phyloP scores from a whole-genome alignment of 1,284 basidiomycete species.

The Fomitopsis schrenkii region DNA sequence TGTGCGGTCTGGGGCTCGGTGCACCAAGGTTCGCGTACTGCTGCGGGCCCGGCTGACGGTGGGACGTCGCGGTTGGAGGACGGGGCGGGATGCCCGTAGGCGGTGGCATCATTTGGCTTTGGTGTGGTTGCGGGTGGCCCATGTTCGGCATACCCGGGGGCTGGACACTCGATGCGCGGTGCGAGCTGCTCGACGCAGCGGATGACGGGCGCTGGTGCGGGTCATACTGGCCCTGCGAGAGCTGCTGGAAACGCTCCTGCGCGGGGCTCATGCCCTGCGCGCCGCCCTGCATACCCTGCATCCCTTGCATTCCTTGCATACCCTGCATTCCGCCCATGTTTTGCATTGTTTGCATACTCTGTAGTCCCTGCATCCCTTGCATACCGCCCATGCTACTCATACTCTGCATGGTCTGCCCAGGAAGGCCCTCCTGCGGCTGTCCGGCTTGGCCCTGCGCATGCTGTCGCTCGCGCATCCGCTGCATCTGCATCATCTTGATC shows the following conservation, averaged over 20 bases:
- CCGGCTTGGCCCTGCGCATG: conserved; percentile 2
- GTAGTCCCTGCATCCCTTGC: neutral
- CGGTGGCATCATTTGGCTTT: conserved; percentile 18
- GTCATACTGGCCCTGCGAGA: conserved; percentile 5
- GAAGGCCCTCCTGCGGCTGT: conserved; percentile 3
- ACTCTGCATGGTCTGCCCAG: conserved; percentile 2
- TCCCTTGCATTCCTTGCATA: conserved; percentile 1
- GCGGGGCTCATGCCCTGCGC: conserved; percentile 9
- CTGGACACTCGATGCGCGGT: conserved; percentile 7
- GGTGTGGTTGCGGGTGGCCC: neutral
- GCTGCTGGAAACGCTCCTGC: conserved; percentile 5
- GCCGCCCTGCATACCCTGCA: conserved; percentile 10
- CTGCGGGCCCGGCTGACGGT: conserved; percentile 10
- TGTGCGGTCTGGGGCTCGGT: conserved; percentile 4
- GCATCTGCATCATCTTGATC: conserved; percentile 14
- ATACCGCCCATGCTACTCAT: conserved; percentile 3
- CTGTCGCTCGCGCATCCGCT: conserved; percentile 11
- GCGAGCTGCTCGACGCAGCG: conserved; percentile 15
- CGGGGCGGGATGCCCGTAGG: conserved; percentile 21
- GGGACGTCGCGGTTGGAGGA: conserved; percentile 17
- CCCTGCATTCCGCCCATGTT: conserved; percentile 2
- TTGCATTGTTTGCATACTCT: conserved; percentile 7
- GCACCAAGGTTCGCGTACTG: neutral
- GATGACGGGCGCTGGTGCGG: conserved; percentile 14
- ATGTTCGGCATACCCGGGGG: neutral